Evolutionary conservation across 805 yeast species (phyloP), one percentile per base, ranked within the genome.

Genomic region (Candida adriatica): DNA sequence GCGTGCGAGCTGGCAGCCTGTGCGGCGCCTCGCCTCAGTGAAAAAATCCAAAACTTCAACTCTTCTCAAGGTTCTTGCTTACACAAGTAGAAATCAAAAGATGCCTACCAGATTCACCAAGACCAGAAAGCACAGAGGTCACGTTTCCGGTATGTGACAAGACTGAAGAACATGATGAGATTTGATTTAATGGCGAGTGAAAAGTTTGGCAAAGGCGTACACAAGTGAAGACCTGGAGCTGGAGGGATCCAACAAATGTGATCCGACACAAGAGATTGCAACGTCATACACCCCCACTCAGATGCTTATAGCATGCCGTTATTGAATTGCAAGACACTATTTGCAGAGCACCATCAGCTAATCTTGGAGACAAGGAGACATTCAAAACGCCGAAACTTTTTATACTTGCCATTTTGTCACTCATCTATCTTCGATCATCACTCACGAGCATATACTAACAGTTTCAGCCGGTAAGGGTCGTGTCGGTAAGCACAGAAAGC

Each of bases 401-500:
- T n/a, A n/a, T n/a, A n/a, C n/a, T n/a, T n/a, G n/a, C n/a, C n/a
- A n/a, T n/a, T n/a, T n/a, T n/a, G n/a, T n/a, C n/a, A n/a, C n/a
- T n/a, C n/a, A n/a, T n/a, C n/a, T n/a, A n/a, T n/a, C n/a, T n/a
- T n/a, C n/a, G n/a, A n/a, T n/a, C n/a, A n/a, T n/a, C n/a, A n/a
- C n/a, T n/a, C n/a, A n/a, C n/a, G 16, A 20, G 14, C 14, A 28
- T 27, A 27, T 51, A 53, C 57, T 51, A 53, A 52, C 55, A 18
- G 27, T 26, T 37, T 16, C 60, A 83, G 97, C 97, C 94, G 98
- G 98, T 85, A 80, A 90, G 71, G 98, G 98, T 84, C 94, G 99
- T 80, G 74, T 92, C 72, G 99, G 99, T 74, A 92, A 92, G 83
- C 98, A 92, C 94, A 88, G 98, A 87, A 92, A 92, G 95, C 92